These are phyloP conservation scores for Puccinia novopanici DNA, from an alignment of 1,284 basidiomycete genomes.

Conservation along the genomic window DNA sequence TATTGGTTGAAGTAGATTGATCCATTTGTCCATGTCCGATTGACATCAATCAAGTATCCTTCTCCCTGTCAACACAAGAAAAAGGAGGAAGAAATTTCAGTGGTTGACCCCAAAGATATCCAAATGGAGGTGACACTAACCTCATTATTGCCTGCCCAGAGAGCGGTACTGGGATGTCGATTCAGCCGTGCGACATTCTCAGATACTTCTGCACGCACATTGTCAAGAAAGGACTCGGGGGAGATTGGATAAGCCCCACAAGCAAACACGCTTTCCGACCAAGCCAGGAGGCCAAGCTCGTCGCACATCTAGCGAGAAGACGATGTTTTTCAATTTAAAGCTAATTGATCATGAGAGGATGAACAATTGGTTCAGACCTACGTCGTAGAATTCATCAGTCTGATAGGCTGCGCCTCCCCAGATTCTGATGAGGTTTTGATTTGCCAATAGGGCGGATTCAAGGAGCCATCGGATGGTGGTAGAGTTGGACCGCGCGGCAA, in stretches of 20 bases:
- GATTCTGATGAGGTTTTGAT: slow-evolving; percentile 55
- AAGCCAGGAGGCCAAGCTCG: slow-evolving; percentile 68
- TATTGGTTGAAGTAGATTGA: slow-evolving; percentile 59
- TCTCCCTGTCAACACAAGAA: slow-evolving; percentile 30
- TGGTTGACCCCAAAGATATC: slow-evolving; percentile 62
- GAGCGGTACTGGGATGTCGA: slow-evolving; percentile 66
- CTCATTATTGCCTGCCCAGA: slow-evolving; percentile 69
- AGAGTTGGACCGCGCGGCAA: slow-evolving; percentile 35
- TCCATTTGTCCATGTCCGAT: slow-evolving; percentile 35
- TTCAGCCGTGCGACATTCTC: slow-evolving; percentile 68
- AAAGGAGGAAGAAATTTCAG: no score
- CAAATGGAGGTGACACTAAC: slow-evolving; percentile 63
- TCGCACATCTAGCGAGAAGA: slow-evolving; percentile 62
- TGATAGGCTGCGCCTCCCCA: slow-evolving; percentile 56
- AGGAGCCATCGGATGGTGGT: slow-evolving; percentile 53
- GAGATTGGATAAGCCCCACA: slow-evolving; percentile 49
- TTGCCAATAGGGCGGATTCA: slow-evolving; percentile 50
- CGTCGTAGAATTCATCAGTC: slow-evolving; percentile 52
- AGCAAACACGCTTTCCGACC: slow-evolving; percentile 65
- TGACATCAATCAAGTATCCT: slow-evolving; percentile 42
- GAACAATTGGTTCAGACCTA: slow-evolving; percentile 8
- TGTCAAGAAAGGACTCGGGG: slow-evolving; percentile 63
- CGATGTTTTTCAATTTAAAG: slow-evolving; percentile 54
- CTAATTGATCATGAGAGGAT: background rate
- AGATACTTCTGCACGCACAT: slow-evolving; percentile 65